phyloP scores from a whole-genome alignment of 306 rosid genomes.

The Vicia faba region DNA sequence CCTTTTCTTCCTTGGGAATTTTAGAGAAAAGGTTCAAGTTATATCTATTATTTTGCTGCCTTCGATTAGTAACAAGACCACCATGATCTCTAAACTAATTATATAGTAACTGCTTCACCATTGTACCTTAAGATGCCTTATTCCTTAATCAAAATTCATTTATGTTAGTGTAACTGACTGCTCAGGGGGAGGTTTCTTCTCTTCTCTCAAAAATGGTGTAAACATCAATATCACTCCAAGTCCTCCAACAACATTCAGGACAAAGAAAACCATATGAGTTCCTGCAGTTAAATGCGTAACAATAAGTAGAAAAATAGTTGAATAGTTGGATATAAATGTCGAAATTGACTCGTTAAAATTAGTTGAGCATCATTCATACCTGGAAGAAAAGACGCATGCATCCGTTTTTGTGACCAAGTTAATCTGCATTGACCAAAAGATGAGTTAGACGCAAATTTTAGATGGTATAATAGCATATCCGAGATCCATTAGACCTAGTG shows the following conservation, averaged over 20 bases:
- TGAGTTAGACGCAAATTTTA: not conserved
- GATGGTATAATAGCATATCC: too few relatives aligned
- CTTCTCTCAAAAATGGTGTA: constrained; percentile 33
- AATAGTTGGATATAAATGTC: too few relatives aligned
- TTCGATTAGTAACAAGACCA: too few relatives aligned
- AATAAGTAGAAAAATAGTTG: too few relatives aligned
- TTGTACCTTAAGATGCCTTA: too few relatives aligned
- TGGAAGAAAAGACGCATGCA: constrained; percentile 31
- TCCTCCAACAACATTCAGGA: constrained; percentile 33
- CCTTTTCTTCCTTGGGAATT: too few relatives aligned
- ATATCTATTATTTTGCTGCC: too few relatives aligned
- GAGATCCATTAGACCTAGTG: too few relatives aligned
- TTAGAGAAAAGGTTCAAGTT: not conserved
- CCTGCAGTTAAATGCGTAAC: too few relatives aligned
- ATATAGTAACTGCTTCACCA: too few relatives aligned
- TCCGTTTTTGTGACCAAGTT: constrained; percentile 30
- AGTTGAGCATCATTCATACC: constrained; percentile 16
- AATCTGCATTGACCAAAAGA: constrained; percentile 31
- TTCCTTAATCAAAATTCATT: too few relatives aligned
- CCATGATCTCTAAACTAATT: too few relatives aligned
- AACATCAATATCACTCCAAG: constrained; percentile 34
- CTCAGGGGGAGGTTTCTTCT: constrained; percentile 22
- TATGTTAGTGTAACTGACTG: constrained; percentile 1
- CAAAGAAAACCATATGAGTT: constrained; percentile 38
- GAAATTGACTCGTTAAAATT: not conserved